Percentiles rank a stretch among this genome's conserved stretches.
phyloP scores from a whole-genome alignment of 352 stramenopile genomes.

The Phytophthora europaea region DNA sequence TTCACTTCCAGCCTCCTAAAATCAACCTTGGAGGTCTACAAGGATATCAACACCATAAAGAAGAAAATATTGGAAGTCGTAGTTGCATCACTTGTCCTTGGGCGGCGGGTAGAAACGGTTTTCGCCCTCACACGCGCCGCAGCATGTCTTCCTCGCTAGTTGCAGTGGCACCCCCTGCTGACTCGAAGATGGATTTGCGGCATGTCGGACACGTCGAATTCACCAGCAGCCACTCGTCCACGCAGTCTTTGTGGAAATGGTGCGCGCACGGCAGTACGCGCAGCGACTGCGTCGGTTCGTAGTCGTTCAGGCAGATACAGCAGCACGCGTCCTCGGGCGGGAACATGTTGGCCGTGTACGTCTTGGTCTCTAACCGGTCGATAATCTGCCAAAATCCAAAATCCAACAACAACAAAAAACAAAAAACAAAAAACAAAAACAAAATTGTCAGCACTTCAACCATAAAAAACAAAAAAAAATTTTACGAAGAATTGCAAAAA shows the following conservation, averaged over 20 bases:
- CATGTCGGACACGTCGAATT: slow-evolving; percentile 91
- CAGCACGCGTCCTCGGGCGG: slow-evolving; percentile 88
- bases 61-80: slow-evolving; percentile 24
- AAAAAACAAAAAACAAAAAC: neutral
- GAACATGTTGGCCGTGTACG: slow-evolving; percentile 73
- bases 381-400: slow-evolving; percentile 55
- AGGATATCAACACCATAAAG: slow-evolving; percentile 36
- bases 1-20: slow-evolving; percentile 7
- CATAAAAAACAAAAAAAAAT: neutral
- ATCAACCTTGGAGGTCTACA: slow-evolving; percentile 19
- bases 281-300: slow-evolving; percentile 89
- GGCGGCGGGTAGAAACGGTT: neutral
- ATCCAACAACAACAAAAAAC: slow-evolving; percentile 1
- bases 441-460: neutral
- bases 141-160: slow-evolving; percentile 73
- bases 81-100: slow-evolving; percentile 23
- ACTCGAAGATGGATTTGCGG: slow-evolving; percentile 83
- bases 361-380: slow-evolving; percentile 68
- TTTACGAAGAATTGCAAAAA: neutral
- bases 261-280: slow-evolving; percentile 96
- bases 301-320: slow-evolving; percentile 94
- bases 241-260: slow-evolving; percentile 95
- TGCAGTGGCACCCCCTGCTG: slow-evolving; percentile 26
- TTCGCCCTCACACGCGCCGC: slow-evolving; percentile 52
- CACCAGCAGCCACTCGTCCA: slow-evolving; percentile 91